Percentiles rank a stretch among this genome's conserved stretches.
phyloP scores from a whole-genome alignment of 345 rosid species.

The Streptanthus diversifolius region DNA sequence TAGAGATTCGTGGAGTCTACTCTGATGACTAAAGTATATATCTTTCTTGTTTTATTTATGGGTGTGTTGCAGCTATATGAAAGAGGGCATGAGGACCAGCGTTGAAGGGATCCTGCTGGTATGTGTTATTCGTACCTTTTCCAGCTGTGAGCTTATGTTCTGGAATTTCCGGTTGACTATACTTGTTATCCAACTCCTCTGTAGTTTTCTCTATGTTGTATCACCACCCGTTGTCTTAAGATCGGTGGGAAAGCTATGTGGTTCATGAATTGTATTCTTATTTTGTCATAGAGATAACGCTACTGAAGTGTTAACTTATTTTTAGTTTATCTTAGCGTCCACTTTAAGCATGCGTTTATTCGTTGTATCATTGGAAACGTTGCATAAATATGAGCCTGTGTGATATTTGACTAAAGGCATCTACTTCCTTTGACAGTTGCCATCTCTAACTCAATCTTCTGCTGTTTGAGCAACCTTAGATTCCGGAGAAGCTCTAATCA shows the following conservation, averaged over 20 bases:
- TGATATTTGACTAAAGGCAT: background rate
- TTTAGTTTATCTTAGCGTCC: background rate
- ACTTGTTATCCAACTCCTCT: background rate
- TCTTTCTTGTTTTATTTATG: conserved; percentile 11
- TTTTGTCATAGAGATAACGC: background rate
- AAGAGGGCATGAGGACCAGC: conserved; percentile 97
- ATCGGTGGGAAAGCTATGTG: background rate
- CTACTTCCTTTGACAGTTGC: background rate
- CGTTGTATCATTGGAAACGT: background rate
- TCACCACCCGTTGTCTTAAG: background rate
- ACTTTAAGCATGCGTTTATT: background rate
- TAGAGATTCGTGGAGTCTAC: background rate
- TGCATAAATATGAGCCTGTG: background rate
- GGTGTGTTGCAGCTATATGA: conserved; percentile 64
- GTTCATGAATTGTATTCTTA: background rate
- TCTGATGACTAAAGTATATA: background rate
- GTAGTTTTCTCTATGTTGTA: background rate
- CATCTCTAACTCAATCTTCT: background rate
- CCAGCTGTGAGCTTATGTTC: background rate
- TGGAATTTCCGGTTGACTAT: background rate
- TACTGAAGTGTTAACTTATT: background rate
- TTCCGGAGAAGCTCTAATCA: background rate
- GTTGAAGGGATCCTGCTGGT: conserved; percentile 96
- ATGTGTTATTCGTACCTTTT: conserved; percentile 20
- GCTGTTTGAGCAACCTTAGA: background rate